These are phyloP conservation scores for Biancaea sappan DNA, from an alignment of 306 rosid genomes.

Conservation along the genomic window DNA sequence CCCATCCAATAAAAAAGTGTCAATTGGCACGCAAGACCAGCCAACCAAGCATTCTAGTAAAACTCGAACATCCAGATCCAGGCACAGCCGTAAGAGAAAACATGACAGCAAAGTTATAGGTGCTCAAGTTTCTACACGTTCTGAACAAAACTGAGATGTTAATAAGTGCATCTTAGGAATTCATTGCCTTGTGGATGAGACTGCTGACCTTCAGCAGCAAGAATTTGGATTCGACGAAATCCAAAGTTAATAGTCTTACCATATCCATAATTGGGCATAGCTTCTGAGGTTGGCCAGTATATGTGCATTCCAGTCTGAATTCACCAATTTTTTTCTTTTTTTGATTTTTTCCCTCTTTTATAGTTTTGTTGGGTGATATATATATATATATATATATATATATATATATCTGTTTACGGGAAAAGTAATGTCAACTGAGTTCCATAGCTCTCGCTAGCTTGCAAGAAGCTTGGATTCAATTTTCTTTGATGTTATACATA, in stretches of 20 bases:
- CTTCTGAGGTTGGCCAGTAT: conserved; percentile 30
- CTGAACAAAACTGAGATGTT: conserved; percentile 53
- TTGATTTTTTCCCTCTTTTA: not conserved
- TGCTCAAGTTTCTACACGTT: conserved; percentile 53
- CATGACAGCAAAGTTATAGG: conserved; percentile 59
- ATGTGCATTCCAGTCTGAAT: conserved; percentile 38
- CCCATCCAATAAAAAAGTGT: conserved; percentile 48
- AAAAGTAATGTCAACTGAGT: conserved; percentile 39
- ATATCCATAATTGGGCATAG: conserved; percentile 28
- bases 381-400: too few species aligned
- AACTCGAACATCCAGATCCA: conserved; percentile 61
- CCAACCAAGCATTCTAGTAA: conserved; percentile 53
- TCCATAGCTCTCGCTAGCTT: conserved; percentile 29
- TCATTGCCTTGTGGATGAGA: conserved; percentile 39
- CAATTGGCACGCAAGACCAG: conserved; percentile 41
- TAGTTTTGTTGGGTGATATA: conserved; percentile 38
- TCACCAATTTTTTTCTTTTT: conserved; percentile 10
- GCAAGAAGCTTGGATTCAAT: conserved; percentile 42
- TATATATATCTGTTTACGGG: conserved; percentile 35
- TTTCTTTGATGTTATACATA: conserved; percentile 43
- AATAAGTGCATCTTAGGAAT: conserved; percentile 21
- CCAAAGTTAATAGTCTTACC: conserved; percentile 37
- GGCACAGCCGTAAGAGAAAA: conserved; percentile 68
- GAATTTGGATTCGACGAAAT: conserved; percentile 26
- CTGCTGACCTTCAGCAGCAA: conserved; percentile 29